These are phyloP conservation scores for Calonectria hongkongensis DNA, from an alignment of 2,329 filamentous ascomycete species.

Conservation along the genomic window DNA sequence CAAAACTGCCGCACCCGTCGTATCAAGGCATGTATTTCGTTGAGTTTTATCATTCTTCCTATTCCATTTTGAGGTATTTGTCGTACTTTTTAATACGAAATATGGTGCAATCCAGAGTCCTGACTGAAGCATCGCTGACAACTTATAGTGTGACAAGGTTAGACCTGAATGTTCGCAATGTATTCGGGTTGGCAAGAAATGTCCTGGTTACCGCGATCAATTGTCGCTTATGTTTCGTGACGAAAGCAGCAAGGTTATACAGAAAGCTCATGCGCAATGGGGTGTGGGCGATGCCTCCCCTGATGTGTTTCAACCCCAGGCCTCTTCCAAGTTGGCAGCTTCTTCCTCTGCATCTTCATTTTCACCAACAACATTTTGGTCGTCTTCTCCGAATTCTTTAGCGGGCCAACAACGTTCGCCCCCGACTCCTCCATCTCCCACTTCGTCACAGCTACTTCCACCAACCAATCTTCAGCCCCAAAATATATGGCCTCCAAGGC, in stretches of 20 bases:
- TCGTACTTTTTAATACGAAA: background rate
- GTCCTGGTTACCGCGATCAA: constrained; percentile 79
- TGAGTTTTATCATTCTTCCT: background rate
- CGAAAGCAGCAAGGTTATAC: constrained; percentile 77
- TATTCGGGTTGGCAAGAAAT: constrained; percentile 74
- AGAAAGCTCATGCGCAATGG: constrained; percentile 74
- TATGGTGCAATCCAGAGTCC: background rate
- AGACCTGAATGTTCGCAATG: constrained; percentile 78
- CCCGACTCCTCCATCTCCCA: constrained; percentile 46
- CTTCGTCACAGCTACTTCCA: constrained; percentile 37
- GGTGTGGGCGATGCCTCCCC: constrained; percentile 56
- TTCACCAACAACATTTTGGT: constrained; percentile 50
- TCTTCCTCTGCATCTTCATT: constrained; percentile 46
- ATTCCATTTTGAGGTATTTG: background rate
- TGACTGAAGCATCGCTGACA: constrained; percentile 38
- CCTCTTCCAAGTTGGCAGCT: constrained; percentile 52
- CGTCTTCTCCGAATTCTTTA: constrained; percentile 45
- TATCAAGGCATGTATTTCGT: constrained; percentile 69
- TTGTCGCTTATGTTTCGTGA: constrained; percentile 80
- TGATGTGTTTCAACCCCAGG: constrained; percentile 41
- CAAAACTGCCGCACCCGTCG: constrained; percentile 72
- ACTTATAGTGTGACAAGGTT: constrained; percentile 74
- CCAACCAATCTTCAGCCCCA: constrained; percentile 20
- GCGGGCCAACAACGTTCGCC: constrained; percentile 42
- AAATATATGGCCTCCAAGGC: constrained; percentile 37